Percentiles rank a stretch among this genome's conserved stretches.
These are phyloP conservation scores for Ramaria sp. DNA, from an alignment of 768 basidiomycete genomes.

Conservation along the genomic window DNA sequence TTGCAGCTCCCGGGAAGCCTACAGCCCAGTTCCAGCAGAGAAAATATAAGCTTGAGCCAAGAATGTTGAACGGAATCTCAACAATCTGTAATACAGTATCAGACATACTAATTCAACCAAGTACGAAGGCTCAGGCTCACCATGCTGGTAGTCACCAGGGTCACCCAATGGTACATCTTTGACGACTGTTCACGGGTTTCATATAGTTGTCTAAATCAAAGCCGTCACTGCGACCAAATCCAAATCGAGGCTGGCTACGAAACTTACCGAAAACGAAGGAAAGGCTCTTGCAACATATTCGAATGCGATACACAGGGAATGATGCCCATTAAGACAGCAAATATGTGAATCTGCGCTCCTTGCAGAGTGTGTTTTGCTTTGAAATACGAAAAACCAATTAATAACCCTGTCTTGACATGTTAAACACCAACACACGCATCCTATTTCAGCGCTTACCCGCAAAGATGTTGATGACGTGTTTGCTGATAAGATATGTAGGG, in stretches of 20 bases:
- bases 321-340: slow-evolving; percentile 30
- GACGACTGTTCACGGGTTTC: slow-evolving; percentile 6
- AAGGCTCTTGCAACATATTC: slow-evolving; percentile 54
- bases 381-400: slow-evolving; percentile 53
- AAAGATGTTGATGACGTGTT: slow-evolving; percentile 24
- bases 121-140: neutral
- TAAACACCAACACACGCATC: slow-evolving; percentile 8
- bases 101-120: neutral
- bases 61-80: slow-evolving; percentile 52
- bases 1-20: slow-evolving; percentile 28
- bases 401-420: slow-evolving; percentile 20
- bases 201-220: neutral
- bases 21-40: slow-evolving; percentile 65
- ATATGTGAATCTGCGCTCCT: slow-evolving; percentile 56
- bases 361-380: slow-evolving; percentile 40
- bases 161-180: slow-evolving; percentile 9
- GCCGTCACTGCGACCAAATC: neutral
- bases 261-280: slow-evolving; percentile 44
- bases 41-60: slow-evolving; percentile 48
- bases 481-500: slow-evolving; percentile 43
- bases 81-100: slow-evolving; percentile 20
- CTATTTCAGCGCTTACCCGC: neutral
- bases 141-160: slow-evolving; percentile 5
- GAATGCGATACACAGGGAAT: slow-evolving; percentile 32
- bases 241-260: neutral